A percentile compares a stretch with the other conserved stretches of the same genome.
Evolutionary conservation across 2,329 filamentous ascomycete species (phyloP).

Genomic region (Neopestalotiopsis sp.): DNA sequence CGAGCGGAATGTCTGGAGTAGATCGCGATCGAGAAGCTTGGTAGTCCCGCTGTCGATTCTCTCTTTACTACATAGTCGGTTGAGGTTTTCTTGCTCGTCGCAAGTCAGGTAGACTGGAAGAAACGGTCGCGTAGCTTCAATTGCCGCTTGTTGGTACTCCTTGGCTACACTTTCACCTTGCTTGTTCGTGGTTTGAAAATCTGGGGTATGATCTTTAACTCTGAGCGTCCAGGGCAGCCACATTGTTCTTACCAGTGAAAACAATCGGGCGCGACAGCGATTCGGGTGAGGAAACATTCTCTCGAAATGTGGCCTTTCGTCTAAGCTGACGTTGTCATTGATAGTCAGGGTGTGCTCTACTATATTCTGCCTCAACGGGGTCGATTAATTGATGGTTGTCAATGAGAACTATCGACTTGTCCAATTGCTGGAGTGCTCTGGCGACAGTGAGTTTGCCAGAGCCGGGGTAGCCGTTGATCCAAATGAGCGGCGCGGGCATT

Average conservation of each 20-base stretch:
- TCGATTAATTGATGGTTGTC: conserved; percentile 12
- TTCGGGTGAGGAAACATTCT: background rate
- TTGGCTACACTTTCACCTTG: conserved; percentile 2
- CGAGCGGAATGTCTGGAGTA: background rate
- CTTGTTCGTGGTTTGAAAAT: conserved; percentile 1
- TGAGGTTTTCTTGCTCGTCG: conserved; percentile 5
- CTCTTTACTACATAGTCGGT: background rate
- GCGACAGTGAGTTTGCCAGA: conserved; percentile 7
- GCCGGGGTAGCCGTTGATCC: conserved; percentile 6
- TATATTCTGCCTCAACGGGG: background rate
- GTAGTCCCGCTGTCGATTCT: background rate
- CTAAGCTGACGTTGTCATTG: background rate
- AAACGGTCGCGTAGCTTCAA: background rate
- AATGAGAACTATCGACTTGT: background rate
- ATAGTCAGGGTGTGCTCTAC: background rate
- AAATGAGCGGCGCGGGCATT: conserved; percentile 3
- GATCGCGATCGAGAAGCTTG: background rate
- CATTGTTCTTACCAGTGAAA: background rate
- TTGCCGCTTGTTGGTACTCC: conserved; percentile 6
- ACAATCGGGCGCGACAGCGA: background rate
- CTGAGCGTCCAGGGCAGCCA: background rate
- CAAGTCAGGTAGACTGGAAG: conserved; percentile 5
- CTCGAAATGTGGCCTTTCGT: background rate
- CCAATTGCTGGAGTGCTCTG: background rate
- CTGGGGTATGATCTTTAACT: background rate